Evolutionary conservation across 306 rosid species (phyloP).

Genomic region (Canavalia gladiata): DNA sequence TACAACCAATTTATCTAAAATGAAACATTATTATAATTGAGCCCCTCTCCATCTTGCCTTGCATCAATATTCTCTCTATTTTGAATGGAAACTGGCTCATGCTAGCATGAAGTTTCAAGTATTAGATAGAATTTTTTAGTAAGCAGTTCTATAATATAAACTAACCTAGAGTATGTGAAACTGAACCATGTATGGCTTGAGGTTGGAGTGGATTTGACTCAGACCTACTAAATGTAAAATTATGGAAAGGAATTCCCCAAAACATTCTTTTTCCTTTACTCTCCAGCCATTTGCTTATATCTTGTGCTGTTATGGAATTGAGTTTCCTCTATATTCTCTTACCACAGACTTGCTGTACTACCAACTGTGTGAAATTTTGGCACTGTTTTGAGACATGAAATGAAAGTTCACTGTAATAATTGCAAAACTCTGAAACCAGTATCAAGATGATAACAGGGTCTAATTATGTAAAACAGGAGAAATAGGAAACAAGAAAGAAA

Average conservation of each 20-base stretch:
- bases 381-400: background rate
- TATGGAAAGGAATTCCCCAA: background rate
- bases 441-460: too few relatives aligned
- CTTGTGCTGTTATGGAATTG: background rate
- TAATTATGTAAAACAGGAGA: too few relatives aligned
- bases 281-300: background rate
- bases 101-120: conserved; percentile 5
- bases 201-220: background rate
- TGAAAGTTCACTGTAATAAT: too few relatives aligned
- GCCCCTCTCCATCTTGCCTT: background rate
- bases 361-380: conserved; percentile 8
- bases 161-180: conserved; percentile 25
- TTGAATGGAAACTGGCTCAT: background rate
- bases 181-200: background rate
- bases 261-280: background rate
- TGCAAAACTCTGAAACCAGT: too few relatives aligned
- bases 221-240: background rate
- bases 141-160: background rate
- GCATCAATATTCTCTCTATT: conserved; percentile 21
- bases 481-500: too few relatives aligned
- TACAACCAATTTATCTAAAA: background rate
- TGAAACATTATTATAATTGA: background rate
- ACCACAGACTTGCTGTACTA: background rate
- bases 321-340: background rate
- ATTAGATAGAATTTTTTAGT: background rate